Base-by-base conservation (phyloP, 1,284 basidiomycete species). In the Cutaneotrichosporon sp. region DNA sequence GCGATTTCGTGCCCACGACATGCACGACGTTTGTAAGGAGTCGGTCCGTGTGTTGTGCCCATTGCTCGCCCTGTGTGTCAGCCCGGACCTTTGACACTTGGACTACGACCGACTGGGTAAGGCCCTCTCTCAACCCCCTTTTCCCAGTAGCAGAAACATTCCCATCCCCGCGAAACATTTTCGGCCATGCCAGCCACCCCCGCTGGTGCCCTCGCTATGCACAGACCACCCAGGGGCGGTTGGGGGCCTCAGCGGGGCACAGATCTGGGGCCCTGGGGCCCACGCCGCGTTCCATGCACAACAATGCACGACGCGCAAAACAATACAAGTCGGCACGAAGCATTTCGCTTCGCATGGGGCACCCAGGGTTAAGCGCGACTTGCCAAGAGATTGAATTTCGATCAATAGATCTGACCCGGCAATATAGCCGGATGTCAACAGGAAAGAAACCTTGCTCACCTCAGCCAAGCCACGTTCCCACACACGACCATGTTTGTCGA, bases 1-100 rank as follows among this genome's bases (percentile, higher is more conserved):
- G 55, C 21, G 55, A 56, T 18, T 56, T 56, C 16, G 55, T 56
- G 21, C 55, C 55, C 38, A 56, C 55, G 14, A 56, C 55, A 42
- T 56, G 55, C 11, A 56, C 55, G 9, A 56, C 26, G 55, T 56
- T 56, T 13, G 21, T 21, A 13, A 56, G 55, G 4, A 40, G 36
- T 7, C 10, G 55, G 36, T 38, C 55, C 6, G 22, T 56, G 55
- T 56, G 55, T 21, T 30, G 7, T 13, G 13, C 22, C 55, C 55
- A 56, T 4, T 22, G 10, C 7, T 21, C 22, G 26, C 38, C 36
- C 55, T 56, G 55, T 9, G 9, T 42, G 55, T 56, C 34, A 56
- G 55, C 55, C 9, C 16, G 18, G 31, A 32, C 18, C 51, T 53
- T 31, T 11, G 10, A 32, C 26, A 30, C 49, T 13, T 9, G 22